These are phyloP conservation scores for Fraxinus americana DNA, from an alignment of 257 asterid species.

Conservation along the genomic window DNA sequence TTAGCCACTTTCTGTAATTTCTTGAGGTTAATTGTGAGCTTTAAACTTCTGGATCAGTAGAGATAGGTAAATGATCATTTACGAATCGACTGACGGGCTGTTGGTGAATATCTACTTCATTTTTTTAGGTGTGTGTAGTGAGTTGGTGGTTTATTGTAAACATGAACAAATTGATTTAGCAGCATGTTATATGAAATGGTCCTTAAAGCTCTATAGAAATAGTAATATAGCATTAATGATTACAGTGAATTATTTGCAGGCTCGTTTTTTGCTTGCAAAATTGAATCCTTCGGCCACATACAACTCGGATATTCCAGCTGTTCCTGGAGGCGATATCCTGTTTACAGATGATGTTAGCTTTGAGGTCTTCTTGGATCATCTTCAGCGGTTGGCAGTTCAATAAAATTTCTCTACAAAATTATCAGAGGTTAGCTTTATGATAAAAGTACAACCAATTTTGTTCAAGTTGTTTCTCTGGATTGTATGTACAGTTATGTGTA, in stretches of 20 bases:
- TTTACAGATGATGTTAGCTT: slow-evolving; percentile 98
- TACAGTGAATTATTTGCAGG: slow-evolving; percentile 48
- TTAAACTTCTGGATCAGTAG: neutral
- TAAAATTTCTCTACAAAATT: slow-evolving; percentile 38
- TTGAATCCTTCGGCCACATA: slow-evolving; percentile 97
- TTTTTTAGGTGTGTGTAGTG: neutral
- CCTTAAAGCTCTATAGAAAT: slow-evolving; percentile 10
- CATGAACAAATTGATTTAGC: slow-evolving; percentile 1
- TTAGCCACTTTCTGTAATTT: neutral
- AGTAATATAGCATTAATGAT: neutral
- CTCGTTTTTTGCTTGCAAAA: slow-evolving; percentile 93
- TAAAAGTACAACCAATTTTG: slow-evolving; percentile 41
- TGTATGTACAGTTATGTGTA: slow-evolving; percentile 46
- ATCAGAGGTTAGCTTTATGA: slow-evolving; percentile 51
- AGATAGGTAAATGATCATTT: neutral
- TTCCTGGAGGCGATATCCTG: slow-evolving; percentile 84
- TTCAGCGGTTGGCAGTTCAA: slow-evolving; percentile 94
- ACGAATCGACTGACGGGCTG: neutral
- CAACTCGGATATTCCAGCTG: slow-evolving; percentile 64
- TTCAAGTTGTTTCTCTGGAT: slow-evolving; percentile 39
- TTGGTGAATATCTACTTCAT: neutral
- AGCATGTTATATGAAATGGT: neutral
- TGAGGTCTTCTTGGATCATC: slow-evolving; percentile 96
- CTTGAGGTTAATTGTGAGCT: slow-evolving; percentile 17
- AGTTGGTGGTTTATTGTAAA: neutral